These are phyloP conservation scores for Naganishia vaughanmartiniae DNA, from an alignment of 768 basidiomycete species.

Conservation along the genomic window DNA sequence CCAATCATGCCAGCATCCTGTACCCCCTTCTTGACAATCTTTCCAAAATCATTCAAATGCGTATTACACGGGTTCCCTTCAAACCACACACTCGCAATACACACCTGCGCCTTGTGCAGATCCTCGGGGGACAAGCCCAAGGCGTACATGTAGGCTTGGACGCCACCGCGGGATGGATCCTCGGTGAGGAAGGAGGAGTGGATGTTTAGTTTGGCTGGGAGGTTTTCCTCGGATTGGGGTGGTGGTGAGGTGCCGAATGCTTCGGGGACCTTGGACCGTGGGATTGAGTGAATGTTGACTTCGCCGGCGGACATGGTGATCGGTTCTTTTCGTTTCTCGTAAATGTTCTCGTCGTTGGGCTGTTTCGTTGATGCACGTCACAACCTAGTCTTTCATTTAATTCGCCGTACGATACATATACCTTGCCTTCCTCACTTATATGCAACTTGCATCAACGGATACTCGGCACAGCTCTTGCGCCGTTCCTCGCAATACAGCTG, in stretches of 20 bases:
- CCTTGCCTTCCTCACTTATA: too few relatives aligned
- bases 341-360: too few relatives aligned
- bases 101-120: constrained; percentile 83
- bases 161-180: constrained; percentile 21
- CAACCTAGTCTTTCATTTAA: too few relatives aligned
- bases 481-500: not conserved
- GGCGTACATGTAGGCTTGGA: constrained; percentile 31
- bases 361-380: too few relatives aligned
- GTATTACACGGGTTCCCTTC: constrained; percentile 88
- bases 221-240: constrained; percentile 10
- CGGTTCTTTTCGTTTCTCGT: not conserved
- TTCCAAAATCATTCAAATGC: constrained; percentile 75
- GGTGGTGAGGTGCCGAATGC: constrained; percentile 10
- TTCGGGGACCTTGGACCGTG: constrained; percentile 13
- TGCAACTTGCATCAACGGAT: too few relatives aligned
- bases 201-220: constrained; percentile 4
- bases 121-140: constrained; percentile 26
- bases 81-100: constrained; percentile 88
- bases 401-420: too few relatives aligned
- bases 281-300: constrained; percentile 25
- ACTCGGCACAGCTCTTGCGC: too few relatives aligned
- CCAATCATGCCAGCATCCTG: constrained; percentile 71
- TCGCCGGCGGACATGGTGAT: constrained; percentile 28
- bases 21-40: constrained; percentile 78
- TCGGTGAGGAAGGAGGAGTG: constrained; percentile 27